Evolutionary conservation across 805 yeast genomes (phyloP).

Genomic region (Candida berthetii): DNA sequence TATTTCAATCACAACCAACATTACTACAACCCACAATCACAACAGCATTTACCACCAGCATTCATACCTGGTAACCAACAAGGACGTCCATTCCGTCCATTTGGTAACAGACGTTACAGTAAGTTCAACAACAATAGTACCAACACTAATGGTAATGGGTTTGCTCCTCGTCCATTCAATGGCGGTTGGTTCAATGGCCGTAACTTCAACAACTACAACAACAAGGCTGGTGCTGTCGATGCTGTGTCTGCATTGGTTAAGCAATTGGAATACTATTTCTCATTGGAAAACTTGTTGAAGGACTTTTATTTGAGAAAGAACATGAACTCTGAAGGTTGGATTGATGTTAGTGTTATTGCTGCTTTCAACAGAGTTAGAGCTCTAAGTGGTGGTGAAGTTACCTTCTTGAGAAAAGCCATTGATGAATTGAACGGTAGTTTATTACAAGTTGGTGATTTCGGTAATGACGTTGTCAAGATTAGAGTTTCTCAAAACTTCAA

Average conservation of each 20-base stretch:
- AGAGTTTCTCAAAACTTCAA: slow-evolving; percentile 53
- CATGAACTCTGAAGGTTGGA: slow-evolving; percentile 74
- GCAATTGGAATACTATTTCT: slow-evolving; percentile 89
- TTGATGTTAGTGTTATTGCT: slow-evolving; percentile 56
- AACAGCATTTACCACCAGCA: slow-evolving; percentile 15
- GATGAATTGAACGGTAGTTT: slow-evolving; percentile 33
- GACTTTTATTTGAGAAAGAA: slow-evolving; percentile 78
- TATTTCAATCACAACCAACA: slow-evolving; percentile 8
- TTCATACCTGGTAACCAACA: slow-evolving; percentile 11
- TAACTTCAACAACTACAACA: slow-evolving; percentile 1
- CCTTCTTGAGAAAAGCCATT: slow-evolving; percentile 48
- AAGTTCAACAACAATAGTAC: slow-evolving; percentile 10
- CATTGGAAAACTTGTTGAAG: slow-evolving; percentile 78
- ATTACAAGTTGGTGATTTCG: slow-evolving; percentile 29
- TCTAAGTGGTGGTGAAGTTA: slow-evolving; percentile 49
- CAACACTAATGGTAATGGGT: slow-evolving; percentile 3
- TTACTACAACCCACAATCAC: slow-evolving; percentile 5
- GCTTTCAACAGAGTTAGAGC: slow-evolving; percentile 72
- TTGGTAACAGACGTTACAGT: slow-evolving; percentile 17
- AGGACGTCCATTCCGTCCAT: slow-evolving; percentile 16
- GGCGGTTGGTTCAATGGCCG: not conserved
- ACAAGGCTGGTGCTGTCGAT: slow-evolving; percentile 7
- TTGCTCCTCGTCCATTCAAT: slow-evolving; percentile 3
- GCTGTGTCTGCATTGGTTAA: slow-evolving; percentile 15
- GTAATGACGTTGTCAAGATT: slow-evolving; percentile 44